Conservation (phyloP, 2,329 filamentous ascomycete species). For the Verticillium longisporum region DNA sequence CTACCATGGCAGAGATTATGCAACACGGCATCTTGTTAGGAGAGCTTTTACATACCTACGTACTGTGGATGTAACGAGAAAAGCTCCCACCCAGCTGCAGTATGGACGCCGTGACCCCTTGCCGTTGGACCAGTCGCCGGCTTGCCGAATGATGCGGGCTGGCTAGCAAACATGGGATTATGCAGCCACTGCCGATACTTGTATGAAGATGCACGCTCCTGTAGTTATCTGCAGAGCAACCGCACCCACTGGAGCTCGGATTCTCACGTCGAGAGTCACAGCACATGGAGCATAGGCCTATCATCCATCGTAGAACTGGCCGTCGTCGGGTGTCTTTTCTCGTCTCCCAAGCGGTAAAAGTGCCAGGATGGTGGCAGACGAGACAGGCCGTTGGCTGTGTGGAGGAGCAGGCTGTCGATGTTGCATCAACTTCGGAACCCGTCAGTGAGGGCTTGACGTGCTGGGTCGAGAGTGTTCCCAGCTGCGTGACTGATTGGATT, state of each 20-base stretch:
- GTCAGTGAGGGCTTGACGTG: neutral
- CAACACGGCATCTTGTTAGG: neutral
- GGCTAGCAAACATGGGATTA: conserved; percentile 1
- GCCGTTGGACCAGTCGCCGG: conserved; percentile 1
- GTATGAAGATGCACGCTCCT: neutral
- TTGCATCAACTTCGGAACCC: neutral
- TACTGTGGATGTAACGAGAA: neutral
- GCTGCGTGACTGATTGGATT: no score
- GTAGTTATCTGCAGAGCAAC: neutral
- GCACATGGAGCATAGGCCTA: neutral
- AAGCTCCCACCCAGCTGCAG: neutral
- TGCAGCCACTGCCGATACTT: neutral
- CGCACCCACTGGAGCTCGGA: neutral
- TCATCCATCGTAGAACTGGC: neutral
- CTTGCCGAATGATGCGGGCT: conserved; percentile 1
- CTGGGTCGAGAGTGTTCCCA: no score
- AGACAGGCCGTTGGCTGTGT: neutral
- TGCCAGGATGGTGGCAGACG: neutral
- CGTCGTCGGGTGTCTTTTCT: neutral
- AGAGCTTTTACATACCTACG: neutral
- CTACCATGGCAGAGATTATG: neutral
- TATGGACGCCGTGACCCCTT: neutral
- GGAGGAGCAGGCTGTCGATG: neutral
- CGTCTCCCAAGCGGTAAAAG: neutral
- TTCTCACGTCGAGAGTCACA: neutral